Conservation (phyloP, 768 basidiomycete species). For the Mycena latifolia region DNA sequence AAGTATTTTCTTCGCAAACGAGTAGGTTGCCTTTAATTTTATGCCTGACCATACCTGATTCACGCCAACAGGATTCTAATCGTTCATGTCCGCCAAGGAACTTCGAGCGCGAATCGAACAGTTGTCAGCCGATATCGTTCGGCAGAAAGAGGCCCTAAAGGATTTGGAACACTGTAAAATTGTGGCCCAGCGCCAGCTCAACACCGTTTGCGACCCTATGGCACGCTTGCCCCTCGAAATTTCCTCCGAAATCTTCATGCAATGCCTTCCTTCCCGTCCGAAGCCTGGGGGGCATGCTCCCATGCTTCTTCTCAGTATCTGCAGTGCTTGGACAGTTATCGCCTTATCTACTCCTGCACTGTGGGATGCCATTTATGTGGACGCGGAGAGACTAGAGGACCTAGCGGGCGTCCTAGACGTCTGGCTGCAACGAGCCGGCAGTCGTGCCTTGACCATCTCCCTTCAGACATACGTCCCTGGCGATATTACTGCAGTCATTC, state of each 20-base stretch:
- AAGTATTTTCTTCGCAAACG: too few relatives aligned
- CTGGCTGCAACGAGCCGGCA: background rate
- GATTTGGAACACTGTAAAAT: background rate
- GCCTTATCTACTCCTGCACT: slow-evolving; percentile 6
- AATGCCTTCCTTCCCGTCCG: background rate
- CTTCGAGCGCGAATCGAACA: slow-evolving; percentile 4
- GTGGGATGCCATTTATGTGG: background rate
- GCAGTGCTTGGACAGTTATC: slow-evolving; percentile 3
- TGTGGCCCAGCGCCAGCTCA: slow-evolving; percentile 12
- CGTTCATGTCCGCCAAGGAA: background rate
- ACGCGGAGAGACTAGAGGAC: too few relatives aligned
- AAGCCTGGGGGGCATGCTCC: background rate
- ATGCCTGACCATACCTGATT: too few relatives aligned
- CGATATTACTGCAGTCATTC: background rate
- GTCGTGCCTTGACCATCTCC: background rate
- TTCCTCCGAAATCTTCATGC: slow-evolving; percentile 1
- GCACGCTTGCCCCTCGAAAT: slow-evolving; percentile 10
- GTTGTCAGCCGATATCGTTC: background rate
- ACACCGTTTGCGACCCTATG: slow-evolving; percentile 8
- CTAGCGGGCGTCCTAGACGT: too few relatives aligned
- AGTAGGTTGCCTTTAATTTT: too few relatives aligned
- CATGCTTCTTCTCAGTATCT: background rate
- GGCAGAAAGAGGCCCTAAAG: background rate
- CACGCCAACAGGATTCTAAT: too few relatives aligned
- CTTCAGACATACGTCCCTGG: background rate